Base-by-base conservation (phyloP, 371 early-diverging fungal species). In the Lichtheimia corymbifera region DNA sequence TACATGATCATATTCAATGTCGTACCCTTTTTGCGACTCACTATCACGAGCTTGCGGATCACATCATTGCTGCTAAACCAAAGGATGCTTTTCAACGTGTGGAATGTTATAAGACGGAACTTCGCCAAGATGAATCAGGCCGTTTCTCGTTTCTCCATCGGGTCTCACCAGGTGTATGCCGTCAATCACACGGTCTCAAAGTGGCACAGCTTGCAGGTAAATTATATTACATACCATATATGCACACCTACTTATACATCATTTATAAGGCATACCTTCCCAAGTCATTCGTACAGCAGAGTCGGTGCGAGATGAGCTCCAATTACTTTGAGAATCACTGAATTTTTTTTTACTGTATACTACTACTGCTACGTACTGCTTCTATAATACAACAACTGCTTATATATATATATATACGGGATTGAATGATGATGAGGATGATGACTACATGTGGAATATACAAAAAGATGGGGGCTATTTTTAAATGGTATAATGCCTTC, bases 1-100 rank as follows among this genome's bases (percentile, higher is more conserved):
- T 99, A 24, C 84, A 91, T 53, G 69, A 83, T 18, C 53, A 63
- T 3, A 78, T 80, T 3, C 53, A 84, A 17, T 94, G 89, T 50
- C 80, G 87, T 41, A 83, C 89, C 0, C 59, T 98, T 9, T 96
- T 97, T 74, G 94, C 97, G 13, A 99, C 99, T 0, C 99, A 99
- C 75, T 99, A 95, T 70, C 95, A 94, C 63, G 95, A 96, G 63
- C 66, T 96, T 24, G 82, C 88, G 1, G 78, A 81, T 40, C 22
- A 22, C 12, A 68, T 75, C 18, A 59, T 72, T 27, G 7, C 47
- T 3, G 44, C 2, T 22, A 41, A 44, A 2, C 61, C 58, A 30
- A 40, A 58, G 0, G 41, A 64, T 22, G 15, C 47, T 14, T 65
- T 81, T 45, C 28, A 55, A 0, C 67, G 58, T 7, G 72, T 89